Evolutionary conservation across 148 eudicot species (phyloP).

Genomic region (Camellia lanceoleosa): DNA sequence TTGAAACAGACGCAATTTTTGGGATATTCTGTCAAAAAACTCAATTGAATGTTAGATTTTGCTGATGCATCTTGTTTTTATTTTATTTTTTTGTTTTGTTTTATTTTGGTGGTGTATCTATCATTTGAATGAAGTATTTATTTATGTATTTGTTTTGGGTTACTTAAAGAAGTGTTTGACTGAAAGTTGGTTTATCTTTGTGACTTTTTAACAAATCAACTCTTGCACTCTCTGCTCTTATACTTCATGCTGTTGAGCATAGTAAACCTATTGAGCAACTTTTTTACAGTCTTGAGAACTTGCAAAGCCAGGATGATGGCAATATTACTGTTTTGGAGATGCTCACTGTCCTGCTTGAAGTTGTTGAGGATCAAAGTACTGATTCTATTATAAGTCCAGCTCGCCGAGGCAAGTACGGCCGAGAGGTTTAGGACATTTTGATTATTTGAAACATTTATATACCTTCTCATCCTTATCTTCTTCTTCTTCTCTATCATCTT

Average conservation of each 20-base stretch:
- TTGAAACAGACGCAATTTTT: constrained; percentile 2
- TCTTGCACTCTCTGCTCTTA: constrained; percentile 81
- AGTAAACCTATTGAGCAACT: constrained; percentile 86
- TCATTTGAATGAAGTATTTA: background rate
- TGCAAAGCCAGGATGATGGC: constrained; percentile 70
- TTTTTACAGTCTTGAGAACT: constrained; percentile 76
- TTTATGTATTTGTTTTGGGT: background rate
- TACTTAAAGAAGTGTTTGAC: background rate
- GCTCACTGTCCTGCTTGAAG: constrained; percentile 96
- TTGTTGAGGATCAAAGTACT: constrained; percentile 72
- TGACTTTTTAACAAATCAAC: constrained; percentile 91
- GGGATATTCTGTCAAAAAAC: background rate
- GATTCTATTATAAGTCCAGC: constrained; percentile 49
- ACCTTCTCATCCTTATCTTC: constrained; percentile 2
- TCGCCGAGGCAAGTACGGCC: constrained; percentile 62
- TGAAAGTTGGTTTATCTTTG: constrained; percentile 16
- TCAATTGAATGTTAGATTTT: background rate
- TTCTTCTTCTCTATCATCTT: too few relatives aligned
- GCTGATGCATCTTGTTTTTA: background rate
- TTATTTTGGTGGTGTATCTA: background rate
- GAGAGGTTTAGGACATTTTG: constrained; percentile 56
- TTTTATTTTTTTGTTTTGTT: background rate
- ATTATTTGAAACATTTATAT: background rate
- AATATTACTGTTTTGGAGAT: constrained; percentile 83
- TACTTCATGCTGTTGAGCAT: constrained; percentile 74